These are phyloP conservation scores for Tylopilus sp. DNA, from an alignment of 1,284 basidiomycete genomes.

Conservation along the genomic window DNA sequence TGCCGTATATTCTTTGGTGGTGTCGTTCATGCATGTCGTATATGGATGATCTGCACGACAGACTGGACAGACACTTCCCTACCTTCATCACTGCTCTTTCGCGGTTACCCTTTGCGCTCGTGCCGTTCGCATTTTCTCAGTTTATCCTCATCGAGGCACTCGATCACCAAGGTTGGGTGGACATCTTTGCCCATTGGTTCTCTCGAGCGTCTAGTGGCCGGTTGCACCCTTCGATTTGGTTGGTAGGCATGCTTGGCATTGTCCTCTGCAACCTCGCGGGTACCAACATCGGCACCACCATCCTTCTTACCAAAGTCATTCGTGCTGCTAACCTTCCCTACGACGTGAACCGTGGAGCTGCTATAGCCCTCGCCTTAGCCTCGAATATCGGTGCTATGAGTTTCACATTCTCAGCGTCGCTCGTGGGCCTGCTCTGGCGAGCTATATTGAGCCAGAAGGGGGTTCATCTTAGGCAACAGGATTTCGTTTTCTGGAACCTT, in stretches of 20 bases:
- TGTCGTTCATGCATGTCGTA: slow-evolving; percentile 24
- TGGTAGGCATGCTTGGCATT: slow-evolving; percentile 61
- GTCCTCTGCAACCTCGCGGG: slow-evolving; percentile 83
- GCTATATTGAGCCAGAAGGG: slow-evolving; percentile 78
- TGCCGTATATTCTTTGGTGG: slow-evolving; percentile 5
- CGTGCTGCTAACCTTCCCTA: slow-evolving; percentile 30
- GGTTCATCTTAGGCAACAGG: slow-evolving; percentile 58
- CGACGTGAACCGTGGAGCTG: slow-evolving; percentile 36
- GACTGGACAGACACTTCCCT: slow-evolving; percentile 56
- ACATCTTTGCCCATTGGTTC: slow-evolving; percentile 80
- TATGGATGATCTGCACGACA: slow-evolving; percentile 20
- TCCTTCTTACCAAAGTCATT: slow-evolving; percentile 71
- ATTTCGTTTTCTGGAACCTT: slow-evolving; percentile 77
- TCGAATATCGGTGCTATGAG: slow-evolving; percentile 93
- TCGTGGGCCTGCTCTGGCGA: slow-evolving; percentile 90
- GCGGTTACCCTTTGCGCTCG: slow-evolving; percentile 75
- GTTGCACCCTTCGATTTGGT: slow-evolving; percentile 54
- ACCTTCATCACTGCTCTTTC: slow-evolving; percentile 70
- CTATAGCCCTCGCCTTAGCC: slow-evolving; percentile 71
- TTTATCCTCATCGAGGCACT: slow-evolving; percentile 93
- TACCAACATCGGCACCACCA: slow-evolving; percentile 95
- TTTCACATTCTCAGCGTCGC: slow-evolving; percentile 86
- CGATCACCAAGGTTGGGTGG: slow-evolving; percentile 84
- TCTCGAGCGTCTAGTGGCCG: slow-evolving; percentile 44
- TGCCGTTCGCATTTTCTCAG: slow-evolving; percentile 93